These are phyloP conservation scores for Setomelanomma holmii DNA, from an alignment of 2,329 filamentous ascomycete genomes.

Conservation along the genomic window DNA sequence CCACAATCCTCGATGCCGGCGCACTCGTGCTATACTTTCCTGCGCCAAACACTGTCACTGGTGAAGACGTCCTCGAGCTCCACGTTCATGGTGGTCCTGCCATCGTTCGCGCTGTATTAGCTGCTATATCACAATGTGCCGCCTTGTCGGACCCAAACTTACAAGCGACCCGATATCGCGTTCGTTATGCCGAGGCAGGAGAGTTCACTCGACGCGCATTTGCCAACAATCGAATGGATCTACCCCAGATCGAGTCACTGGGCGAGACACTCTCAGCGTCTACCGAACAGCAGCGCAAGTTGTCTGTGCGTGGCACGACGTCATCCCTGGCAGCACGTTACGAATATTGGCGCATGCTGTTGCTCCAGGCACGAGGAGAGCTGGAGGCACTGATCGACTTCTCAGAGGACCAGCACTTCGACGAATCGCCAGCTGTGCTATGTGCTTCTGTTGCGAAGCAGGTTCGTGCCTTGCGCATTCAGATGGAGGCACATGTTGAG, in stretches of 20 bases:
- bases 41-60: constrained; percentile 81
- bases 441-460: constrained; percentile 72
- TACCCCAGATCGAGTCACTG: constrained; percentile 78
- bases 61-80: constrained; percentile 89
- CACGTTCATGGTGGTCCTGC: constrained; percentile 94
- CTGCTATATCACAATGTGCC: constrained; percentile 70
- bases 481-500: constrained; percentile 72
- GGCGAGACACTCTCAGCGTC: constrained; percentile 68
- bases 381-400: constrained; percentile 97
- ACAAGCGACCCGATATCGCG: constrained; percentile 35
- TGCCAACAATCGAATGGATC: constrained; percentile 80
- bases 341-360: constrained; percentile 77
- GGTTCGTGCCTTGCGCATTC: constrained; percentile 65
- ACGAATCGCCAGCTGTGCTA: constrained; percentile 79
- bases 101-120: constrained; percentile 83
- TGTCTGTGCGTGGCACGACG: constrained; percentile 80
- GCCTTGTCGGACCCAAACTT: constrained; percentile 4
- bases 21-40: constrained; percentile 86
- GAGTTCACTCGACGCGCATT: constrained; percentile 96
- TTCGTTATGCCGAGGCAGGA: constrained; percentile 91
- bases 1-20: constrained; percentile 72
- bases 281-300: constrained; percentile 90
- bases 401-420: constrained; percentile 95
- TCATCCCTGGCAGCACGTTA: constrained; percentile 76
- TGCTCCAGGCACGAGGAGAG: constrained; percentile 85